phyloP scores from a whole-genome alignment of 257 asterid species.

The Lithospermum erythrorhizon region DNA sequence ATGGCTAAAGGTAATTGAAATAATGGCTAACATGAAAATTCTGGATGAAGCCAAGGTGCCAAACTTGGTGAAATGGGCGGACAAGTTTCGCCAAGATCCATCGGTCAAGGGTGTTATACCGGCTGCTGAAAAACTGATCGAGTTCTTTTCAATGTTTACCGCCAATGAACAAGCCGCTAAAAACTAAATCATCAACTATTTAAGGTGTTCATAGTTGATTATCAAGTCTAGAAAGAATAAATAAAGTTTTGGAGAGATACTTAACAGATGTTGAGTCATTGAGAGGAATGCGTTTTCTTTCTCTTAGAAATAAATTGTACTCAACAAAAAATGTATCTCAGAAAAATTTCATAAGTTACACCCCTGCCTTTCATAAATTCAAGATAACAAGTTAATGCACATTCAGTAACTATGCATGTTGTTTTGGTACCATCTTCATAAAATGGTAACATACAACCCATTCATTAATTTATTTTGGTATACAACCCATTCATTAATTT shows the following conservation, averaged over 20 bases:
- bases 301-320: background rate
- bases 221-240: no score
- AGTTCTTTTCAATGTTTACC: background rate
- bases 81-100: slow-evolving; percentile 10
- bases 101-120: slow-evolving; percentile 1
- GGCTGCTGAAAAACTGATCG: slow-evolving; percentile 5
- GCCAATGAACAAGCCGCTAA: background rate
- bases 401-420: no score
- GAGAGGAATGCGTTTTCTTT: background rate
- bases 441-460: no score
- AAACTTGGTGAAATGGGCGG: slow-evolving; percentile 22
- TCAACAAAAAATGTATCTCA: no score
- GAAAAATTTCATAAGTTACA: no score
- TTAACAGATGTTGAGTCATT: background rate
- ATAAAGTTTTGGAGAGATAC: no score
- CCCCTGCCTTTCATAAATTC: no score
- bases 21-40: slow-evolving; percentile 5
- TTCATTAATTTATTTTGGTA: no score
- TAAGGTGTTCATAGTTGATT: background rate
- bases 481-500: no score
- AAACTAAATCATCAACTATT: background rate
- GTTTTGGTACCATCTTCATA: no score
- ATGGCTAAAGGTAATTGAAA: slow-evolving; percentile 27
- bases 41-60: slow-evolving; percentile 30
- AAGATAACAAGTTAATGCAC: no score